Evolutionary conservation across 2,329 filamentous ascomycete species (phyloP), one percentile per base, ranked within the genome.

Genomic region (Metarhizium robertsii): DNA sequence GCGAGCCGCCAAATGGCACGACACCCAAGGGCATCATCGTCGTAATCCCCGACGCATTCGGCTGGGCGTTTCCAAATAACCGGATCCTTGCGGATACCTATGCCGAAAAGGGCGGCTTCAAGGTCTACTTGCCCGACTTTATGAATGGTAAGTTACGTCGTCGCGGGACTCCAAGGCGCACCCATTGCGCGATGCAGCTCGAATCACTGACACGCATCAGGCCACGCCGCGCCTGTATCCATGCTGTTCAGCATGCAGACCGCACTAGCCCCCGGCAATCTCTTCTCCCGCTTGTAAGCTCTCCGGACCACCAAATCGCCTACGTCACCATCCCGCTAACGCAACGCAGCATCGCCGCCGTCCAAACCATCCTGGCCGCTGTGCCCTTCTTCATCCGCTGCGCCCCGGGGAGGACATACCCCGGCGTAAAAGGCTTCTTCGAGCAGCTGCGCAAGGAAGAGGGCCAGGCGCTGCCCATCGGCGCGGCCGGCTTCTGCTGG

Each of bases 401-500:
- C 53, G 62, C 63, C 47, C 59, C 65, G 4, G 58, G 62, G n/a
- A 66, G 66, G 48, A 63, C 67, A 4, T 64, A 63, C 32, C 70
- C 72, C 1, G 57, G 64, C 38, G 71, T 75, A 20, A 63, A 61
- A 43, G 60, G 58, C 42, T 76, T 71, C 61, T 68, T 76, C 45
- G 61, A 68, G 53, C 60, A 65, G 4, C 59, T 76, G 3, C 73
- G 67, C 43, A 61, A 66, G 43, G 65, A 68, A 32, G 64, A 67
- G 43, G 66, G 66, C 11, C 56, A 59, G 5, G 50, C 43, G 51
- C 61, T 70, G 6, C 65, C 67, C 16, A 67, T 85, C 49, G 80
- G 75, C 25, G 77, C 73, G 0, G 79, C 79, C 0, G 84, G 83
- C 0, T 85, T 83, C 69, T 85, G 81, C 71, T 86, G 82, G 82